Evolutionary conservation across 1,139 yeast species (phyloP).

Genomic region (Geotrichum bryndzae): DNA sequence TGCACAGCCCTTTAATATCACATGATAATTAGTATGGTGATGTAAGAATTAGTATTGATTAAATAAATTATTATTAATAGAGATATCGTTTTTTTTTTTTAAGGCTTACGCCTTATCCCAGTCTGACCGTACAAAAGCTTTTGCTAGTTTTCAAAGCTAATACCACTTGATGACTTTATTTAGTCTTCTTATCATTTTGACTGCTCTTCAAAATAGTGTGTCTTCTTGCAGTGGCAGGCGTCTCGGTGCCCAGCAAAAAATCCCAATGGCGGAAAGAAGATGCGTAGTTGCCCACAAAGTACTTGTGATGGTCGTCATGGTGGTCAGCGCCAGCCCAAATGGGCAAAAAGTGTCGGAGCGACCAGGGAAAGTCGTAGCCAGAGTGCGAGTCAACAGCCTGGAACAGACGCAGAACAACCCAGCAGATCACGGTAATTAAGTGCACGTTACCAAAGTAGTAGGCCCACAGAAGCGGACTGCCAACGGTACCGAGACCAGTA

Average conservation of each 20-base stretch:
- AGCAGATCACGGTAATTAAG: conserved; percentile 71
- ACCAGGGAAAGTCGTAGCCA: conserved; percentile 96
- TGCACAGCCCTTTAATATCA: too few species aligned
- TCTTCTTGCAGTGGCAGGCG: conserved; percentile 47
- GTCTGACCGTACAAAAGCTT: too few species aligned
- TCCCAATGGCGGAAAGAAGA: conserved; percentile 96
- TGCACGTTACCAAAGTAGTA: conserved; percentile 65
- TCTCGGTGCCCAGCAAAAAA: conserved; percentile 71
- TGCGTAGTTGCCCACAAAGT: conserved; percentile 83
- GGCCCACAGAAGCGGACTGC: conserved; percentile 73
- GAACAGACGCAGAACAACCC: conserved; percentile 84
- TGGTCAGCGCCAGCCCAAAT: conserved; percentile 99
- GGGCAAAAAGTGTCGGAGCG: conserved; percentile 82
- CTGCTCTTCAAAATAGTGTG: conserved; percentile 34
- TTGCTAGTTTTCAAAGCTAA: not conserved
- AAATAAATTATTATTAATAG: too few species aligned
- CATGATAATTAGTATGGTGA: too few species aligned
- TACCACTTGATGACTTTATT: not conserved
- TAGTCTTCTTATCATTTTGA: not conserved
- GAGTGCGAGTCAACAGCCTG: conserved; percentile 97
- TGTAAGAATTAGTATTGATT: too few species aligned
- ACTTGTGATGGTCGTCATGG: conserved; percentile 94
- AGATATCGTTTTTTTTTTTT: too few species aligned
- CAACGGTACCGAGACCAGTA: conserved; percentile 90
- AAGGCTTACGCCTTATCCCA: too few species aligned